Percentiles rank a stretch among this genome's conserved stretches.
Evolutionary conservation across 345 rosid genomes (phyloP).

Genomic region (Populus simonii): DNA sequence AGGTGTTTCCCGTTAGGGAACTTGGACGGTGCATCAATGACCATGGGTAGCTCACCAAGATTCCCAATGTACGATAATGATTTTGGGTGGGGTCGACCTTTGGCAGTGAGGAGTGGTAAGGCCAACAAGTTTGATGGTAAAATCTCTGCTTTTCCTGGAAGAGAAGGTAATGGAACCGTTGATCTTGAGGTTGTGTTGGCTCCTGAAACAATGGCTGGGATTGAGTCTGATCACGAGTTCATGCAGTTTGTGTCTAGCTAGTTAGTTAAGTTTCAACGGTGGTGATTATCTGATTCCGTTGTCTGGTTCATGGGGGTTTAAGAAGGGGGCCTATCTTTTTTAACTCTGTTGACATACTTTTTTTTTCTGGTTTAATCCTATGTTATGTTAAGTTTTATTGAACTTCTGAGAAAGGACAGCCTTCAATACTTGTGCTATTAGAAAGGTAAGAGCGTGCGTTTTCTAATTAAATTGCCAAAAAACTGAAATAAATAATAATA

Average conservation of each 20-base stretch:
- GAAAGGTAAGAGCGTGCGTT: no score
- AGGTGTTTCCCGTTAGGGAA: constrained; percentile 88
- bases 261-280: not conserved
- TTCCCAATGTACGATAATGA: constrained; percentile 95
- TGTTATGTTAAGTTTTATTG: no score
- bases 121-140: constrained; percentile 95
- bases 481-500: no score
- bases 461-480: no score
- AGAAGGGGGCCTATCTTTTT: not conserved
- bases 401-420: no score
- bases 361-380: not conserved
- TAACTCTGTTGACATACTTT: not conserved
- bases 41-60: constrained; percentile 93
- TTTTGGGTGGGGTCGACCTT: constrained; percentile 92
- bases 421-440: no score
- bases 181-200: constrained; percentile 82
- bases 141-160: constrained; percentile 93
- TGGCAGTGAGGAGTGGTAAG: constrained; percentile 81
- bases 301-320: not conserved
- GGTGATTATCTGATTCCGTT: not conserved
- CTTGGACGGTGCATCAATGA: constrained; percentile 68
- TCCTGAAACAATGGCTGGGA: constrained; percentile 78
- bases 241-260: constrained; percentile 53
- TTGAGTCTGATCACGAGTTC: constrained; percentile 72
- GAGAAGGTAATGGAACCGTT: constrained; percentile 67